Evolutionary conservation across 1,284 basidiomycete species (phyloP), one percentile per base, ranked within the genome.

Genomic region (Pisolithus thermaeus): DNA sequence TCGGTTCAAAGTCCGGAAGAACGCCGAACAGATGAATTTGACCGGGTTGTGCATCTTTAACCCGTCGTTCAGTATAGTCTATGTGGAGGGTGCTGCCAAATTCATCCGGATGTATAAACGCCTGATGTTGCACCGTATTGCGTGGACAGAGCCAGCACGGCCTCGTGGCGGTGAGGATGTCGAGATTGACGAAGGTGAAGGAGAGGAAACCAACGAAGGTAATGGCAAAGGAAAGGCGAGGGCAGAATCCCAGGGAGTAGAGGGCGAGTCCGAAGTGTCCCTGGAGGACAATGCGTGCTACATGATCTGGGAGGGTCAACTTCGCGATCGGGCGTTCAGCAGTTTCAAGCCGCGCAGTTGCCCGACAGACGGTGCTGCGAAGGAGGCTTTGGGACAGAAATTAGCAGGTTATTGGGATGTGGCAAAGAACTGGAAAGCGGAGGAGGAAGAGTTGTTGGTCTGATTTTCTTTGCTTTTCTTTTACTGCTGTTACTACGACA

Each of bases 1-100:
- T 64, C 87, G 90, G 57, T 97, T 94, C 80, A 99, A 99, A 74
- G 90, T 98, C 39, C 84, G 90, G 55, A 92, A 90, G 76, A 99
- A 98, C 63, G 96, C 96, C 2, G 87, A 96, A 65, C 93, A 98
- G 68, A 77, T 87, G 65, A 84, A 82, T 54, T 76, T 99, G 16
- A 89, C 91, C 0, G 96, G 97, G 4, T 72, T 96, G 22, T 90
- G 87, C 61, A 86, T 98, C 60, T 94, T 93, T 77, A 84, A 94
- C 63, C 89, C 92, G 0, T 71, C 78, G 28, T 97, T 97, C 76
- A 87, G 83, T 56, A 77, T 99, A 68, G 84, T 99, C 28, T 87
- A 97, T 56, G 92, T 97, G 49, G 97, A 99, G 68, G 97, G 97
- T 23, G 88, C 89, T 0, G 73, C 79, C 36, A 95, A 92, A 70